Evolutionary conservation across 495 filamentous ascomycete species (phyloP).

Genomic region (Penicillium angulare): DNA sequence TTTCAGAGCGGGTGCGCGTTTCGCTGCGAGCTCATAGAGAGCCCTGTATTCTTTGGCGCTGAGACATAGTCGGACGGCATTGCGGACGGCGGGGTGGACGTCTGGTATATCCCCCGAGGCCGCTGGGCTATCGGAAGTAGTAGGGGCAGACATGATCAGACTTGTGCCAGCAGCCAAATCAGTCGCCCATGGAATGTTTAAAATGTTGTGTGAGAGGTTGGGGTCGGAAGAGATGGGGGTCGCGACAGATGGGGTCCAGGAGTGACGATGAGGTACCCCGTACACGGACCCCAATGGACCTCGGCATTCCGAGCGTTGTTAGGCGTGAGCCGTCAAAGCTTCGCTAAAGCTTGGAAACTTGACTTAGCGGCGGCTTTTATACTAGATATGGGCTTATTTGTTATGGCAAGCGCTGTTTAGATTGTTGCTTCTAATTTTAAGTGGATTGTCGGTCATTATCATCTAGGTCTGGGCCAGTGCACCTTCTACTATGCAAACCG

Average conservation of each 20-base stretch:
- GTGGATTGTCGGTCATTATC: too few relatives aligned
- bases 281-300: not conserved
- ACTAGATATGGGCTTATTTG: too few relatives aligned
- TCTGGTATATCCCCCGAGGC: conserved; percentile 8
- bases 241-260: not conserved
- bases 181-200: not conserved
- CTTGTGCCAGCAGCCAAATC: not conserved
- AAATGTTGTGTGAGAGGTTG: not conserved
- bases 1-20: conserved; percentile 58
- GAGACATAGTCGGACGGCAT: conserved; percentile 78
- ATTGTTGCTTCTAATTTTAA: too few relatives aligned
- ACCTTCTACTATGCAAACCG: too few relatives aligned
- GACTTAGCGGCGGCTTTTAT: too few relatives aligned
- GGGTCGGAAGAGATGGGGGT: not conserved
- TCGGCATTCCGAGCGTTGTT: not conserved
- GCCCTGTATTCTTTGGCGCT: conserved; percentile 81
- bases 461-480: too few relatives aligned
- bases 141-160: conserved; percentile 16
- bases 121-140: conserved; percentile 7
- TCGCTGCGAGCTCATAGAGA: conserved; percentile 74
- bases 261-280: not conserved
- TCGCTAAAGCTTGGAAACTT: too few relatives aligned
- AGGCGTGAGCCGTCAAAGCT: too few relatives aligned
- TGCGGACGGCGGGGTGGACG: conserved; percentile 49
- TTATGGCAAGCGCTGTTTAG: too few relatives aligned